Evolutionary conservation across 495 filamentous ascomycete genomes (phyloP), one percentile per base, ranked within the genome.

Genomic region (Penicillium dipodomyicola): DNA sequence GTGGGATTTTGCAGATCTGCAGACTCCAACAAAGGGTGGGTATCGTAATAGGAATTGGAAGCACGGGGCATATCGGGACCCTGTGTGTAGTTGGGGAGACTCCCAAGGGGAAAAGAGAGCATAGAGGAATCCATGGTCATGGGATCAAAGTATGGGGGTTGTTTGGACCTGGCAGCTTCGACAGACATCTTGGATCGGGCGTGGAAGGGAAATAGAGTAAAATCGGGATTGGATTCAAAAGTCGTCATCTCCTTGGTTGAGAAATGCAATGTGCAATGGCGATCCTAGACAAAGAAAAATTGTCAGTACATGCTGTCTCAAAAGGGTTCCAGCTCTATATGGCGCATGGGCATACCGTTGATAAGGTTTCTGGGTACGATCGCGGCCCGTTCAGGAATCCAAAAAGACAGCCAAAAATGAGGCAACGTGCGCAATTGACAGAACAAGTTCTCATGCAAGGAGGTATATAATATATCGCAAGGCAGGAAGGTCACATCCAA

Each of bases 71-170:
- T 57, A 43, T 71, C 67, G 27, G 67, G 55, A 11, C 55, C 43
- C 22, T 72, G 72, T 2, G 58, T 56, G 56, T 69, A 72, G 12
- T 51, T 54, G 27, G 57, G 54, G 54, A 74, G 45, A 23, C 35
- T 59, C 39, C 71, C 73, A 52, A 71, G 47, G 40, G 63, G 63
- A 44, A 59, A 74, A n/a, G 51, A 57, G 52, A 72, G 72, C 45
- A 72, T 67, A 23, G 75, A 73, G 33, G 74, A 59, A 51, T 77
- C 73, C 62, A 76, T 68, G 19, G 68, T 55, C 62, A 71, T 68
- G 19, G 69, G 63, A 37, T 68, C 65, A 62, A 72, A 72, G 65
- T 68, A 75, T 52, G 64, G 40, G 22, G 57, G 46, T 37, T 71
- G 68, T 22, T 70, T 75, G 39, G 72, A 63, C 65, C 69, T 64